These are phyloP conservation scores for Calophaca sinica DNA, from an alignment of 306 rosid genomes.

Conservation along the genomic window DNA sequence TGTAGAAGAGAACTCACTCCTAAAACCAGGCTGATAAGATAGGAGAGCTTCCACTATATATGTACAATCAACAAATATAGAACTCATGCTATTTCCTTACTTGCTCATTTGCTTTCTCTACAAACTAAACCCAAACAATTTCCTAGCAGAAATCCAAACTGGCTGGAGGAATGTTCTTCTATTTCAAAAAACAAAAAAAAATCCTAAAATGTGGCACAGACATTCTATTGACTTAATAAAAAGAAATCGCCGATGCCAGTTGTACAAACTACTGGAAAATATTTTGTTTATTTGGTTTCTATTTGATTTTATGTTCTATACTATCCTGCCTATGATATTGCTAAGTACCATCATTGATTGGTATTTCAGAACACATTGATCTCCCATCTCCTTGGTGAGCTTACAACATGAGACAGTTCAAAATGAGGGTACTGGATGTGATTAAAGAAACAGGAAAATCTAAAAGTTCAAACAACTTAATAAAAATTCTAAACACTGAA, in stretches of 20 bases:
- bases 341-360: slow-evolving; percentile 5
- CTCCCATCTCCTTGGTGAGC: background rate
- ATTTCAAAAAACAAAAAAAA: slow-evolving; percentile 2
- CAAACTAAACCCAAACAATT: slow-evolving; percentile 13
- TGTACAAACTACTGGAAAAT: slow-evolving; percentile 4
- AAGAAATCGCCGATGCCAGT: background rate
- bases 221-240: background rate
- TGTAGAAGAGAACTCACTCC: slow-evolving; percentile 30
- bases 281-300: background rate
- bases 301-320: slow-evolving; percentile 1
- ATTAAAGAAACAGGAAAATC: slow-evolving; percentile 17
- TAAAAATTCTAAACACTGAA: slow-evolving; percentile 29
- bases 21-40: background rate
- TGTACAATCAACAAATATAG: slow-evolving; percentile 13
- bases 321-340: background rate
- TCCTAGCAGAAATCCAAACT: slow-evolving; percentile 4
- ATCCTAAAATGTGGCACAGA: slow-evolving; percentile 1
- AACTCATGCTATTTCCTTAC: background rate
- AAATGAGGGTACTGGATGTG: slow-evolving; percentile 20
- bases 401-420: slow-evolving; percentile 17
- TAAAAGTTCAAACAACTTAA: slow-evolving; percentile 30
- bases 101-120: slow-evolving; percentile 9
- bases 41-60: background rate
- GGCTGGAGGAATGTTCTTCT: background rate
- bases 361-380: slow-evolving; percentile 16